Evolutionary conservation across 768 basidiomycete genomes (phyloP).

Genomic region (Vishniacozyma victoriae): DNA sequence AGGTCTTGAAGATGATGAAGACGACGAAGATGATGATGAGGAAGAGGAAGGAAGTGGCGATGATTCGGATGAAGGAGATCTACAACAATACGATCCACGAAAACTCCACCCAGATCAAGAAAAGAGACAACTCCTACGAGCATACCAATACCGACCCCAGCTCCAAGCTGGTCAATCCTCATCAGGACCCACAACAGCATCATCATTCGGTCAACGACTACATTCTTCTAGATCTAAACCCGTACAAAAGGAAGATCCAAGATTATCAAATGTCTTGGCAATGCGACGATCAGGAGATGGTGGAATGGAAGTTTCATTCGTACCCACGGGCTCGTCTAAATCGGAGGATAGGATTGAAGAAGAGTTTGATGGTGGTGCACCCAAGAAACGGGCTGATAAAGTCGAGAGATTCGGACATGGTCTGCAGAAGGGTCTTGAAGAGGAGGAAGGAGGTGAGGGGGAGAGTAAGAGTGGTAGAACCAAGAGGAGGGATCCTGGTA

Average conservation of each 20-base stretch:
- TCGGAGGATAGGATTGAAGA: constrained; percentile 29
- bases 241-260: not conserved
- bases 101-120: constrained; percentile 19
- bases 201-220: constrained; percentile 42
- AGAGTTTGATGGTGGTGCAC: constrained; percentile 52
- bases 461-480: constrained; percentile 72
- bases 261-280: constrained; percentile 22
- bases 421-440: constrained; percentile 70
- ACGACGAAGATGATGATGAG: constrained; percentile 21
- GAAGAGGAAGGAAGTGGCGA: constrained; percentile 17
- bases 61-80: constrained; percentile 27
- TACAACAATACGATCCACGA: constrained; percentile 40
- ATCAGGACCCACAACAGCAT: constrained; percentile 1
- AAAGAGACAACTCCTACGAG: not conserved
- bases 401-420: constrained; percentile 80
- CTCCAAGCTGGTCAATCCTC: constrained; percentile 12
- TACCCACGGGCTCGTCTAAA: constrained; percentile 51
- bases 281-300: constrained; percentile 52
- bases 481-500: constrained; percentile 57
- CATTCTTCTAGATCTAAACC: constrained; percentile 2
- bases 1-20: constrained; percentile 38
- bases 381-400: constrained; percentile 24
- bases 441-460: constrained; percentile 50
- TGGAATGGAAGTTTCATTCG: constrained; percentile 77
- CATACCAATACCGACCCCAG: constrained; percentile 5